A percentile compares a stretch with the other conserved stretches of the same genome.
Evolutionary conservation across 1,139 yeast genomes (phyloP).

Genomic region (Magnusiomyces clavatus): DNA sequence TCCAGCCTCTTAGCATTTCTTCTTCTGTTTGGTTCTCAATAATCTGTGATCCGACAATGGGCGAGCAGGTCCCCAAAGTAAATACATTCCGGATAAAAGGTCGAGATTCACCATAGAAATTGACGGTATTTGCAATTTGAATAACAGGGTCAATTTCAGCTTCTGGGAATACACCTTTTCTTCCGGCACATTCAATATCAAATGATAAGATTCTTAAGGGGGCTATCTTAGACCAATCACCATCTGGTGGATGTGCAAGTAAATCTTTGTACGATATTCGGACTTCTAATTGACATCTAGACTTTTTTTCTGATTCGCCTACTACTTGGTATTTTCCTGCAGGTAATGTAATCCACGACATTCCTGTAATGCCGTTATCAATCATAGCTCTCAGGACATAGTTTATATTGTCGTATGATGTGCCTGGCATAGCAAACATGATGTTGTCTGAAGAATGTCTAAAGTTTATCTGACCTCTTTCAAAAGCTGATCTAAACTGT

Average conservation of each 20-base stretch:
- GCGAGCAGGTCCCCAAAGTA: conserved; percentile 83
- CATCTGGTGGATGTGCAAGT: conserved; percentile 79
- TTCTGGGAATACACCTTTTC: conserved; percentile 95
- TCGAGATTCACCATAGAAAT: conserved; percentile 64
- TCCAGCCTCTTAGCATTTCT: conserved; percentile 81
- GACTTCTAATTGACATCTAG: conserved; percentile 84
- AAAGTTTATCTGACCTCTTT: conserved; percentile 69
- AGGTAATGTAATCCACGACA: conserved; percentile 96
- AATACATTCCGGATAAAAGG: conserved; percentile 95
- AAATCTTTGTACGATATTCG: conserved; percentile 59
- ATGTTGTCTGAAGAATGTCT: not conserved
- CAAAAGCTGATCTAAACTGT: conserved; percentile 69
- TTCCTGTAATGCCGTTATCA: conserved; percentile 78
- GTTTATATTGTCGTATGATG: conserved; percentile 84
- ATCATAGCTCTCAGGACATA: conserved; percentile 82
- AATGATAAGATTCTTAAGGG: conserved; percentile 90
- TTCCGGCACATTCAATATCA: conserved; percentile 97
- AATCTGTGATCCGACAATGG: conserved; percentile 90
- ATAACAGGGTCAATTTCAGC: conserved; percentile 90
- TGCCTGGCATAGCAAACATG: conserved; percentile 31
- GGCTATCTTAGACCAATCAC: conserved; percentile 89
- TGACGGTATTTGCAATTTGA: conserved; percentile 93
- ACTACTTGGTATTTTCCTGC: conserved; percentile 54
- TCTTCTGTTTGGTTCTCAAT: conserved; percentile 67
- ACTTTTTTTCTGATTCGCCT: conserved; percentile 37